These are phyloP conservation scores for Russula brevipes DNA, from an alignment of 768 basidiomycete genomes.

Conservation along the genomic window DNA sequence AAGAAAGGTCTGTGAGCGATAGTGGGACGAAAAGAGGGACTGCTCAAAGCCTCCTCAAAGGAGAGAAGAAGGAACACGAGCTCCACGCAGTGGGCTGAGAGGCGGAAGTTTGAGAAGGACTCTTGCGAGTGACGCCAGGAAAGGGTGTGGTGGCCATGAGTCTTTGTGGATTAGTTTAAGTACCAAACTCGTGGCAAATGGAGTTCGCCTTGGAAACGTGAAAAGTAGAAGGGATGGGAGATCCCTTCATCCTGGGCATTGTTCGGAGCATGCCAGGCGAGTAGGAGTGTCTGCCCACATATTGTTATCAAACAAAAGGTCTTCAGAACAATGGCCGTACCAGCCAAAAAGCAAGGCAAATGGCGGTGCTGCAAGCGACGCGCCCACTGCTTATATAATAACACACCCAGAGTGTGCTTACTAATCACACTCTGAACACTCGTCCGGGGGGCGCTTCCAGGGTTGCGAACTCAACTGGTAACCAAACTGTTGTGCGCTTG, in stretches of 20 bases:
- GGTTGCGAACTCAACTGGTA: too few species aligned
- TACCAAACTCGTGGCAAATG: conserved; percentile 16
- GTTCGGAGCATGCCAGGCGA: neutral
- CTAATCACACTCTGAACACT: neutral
- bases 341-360: too few species aligned
- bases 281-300: neutral
- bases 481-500: neutral
- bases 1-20: neutral
- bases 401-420: neutral
- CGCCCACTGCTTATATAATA: neutral
- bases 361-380: conserved; percentile 8
- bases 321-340: conserved; percentile 14
- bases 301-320: conserved; percentile 17
- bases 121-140: conserved; percentile 4
- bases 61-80: neutral
- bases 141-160: conserved; percentile 21
- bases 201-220: conserved; percentile 20
- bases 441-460: too few species aligned
- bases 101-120: neutral
- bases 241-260: conserved; percentile 1
- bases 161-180: conserved; percentile 11
- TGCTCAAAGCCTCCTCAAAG: conserved; percentile 5
- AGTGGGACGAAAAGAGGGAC: conserved; percentile 7
- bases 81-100: conserved; percentile 20
- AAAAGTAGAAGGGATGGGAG: neutral